A percentile compares a stretch with the other conserved stretches of the same genome.
These are phyloP conservation scores for Lepiota brunneoincarnata DNA, from an alignment of 768 basidiomycete genomes.

Conservation along the genomic window DNA sequence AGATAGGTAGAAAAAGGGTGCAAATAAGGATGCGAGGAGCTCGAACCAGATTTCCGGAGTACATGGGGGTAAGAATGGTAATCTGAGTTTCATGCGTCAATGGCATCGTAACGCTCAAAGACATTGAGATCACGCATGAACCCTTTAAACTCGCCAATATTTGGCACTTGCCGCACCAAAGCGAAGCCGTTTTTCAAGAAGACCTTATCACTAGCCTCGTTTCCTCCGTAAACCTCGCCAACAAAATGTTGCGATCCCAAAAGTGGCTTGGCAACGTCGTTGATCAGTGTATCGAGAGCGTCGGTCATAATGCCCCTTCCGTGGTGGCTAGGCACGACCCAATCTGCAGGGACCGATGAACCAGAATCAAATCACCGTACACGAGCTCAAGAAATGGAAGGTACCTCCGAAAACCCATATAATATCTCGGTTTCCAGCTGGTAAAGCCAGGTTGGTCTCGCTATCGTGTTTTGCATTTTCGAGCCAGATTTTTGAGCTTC, in stretches of 20 bases:
- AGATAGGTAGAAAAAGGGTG: no score
- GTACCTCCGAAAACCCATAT: constrained; percentile 62
- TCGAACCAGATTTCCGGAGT: no score
- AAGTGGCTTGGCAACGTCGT: constrained; percentile 60
- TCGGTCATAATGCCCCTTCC: constrained; percentile 72
- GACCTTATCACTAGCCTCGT: constrained; percentile 58
- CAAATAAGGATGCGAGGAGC: no score
- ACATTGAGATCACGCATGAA: constrained; percentile 31
- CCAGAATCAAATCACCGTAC: neutral
- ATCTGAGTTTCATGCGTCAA: no score
- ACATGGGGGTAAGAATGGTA: no score
- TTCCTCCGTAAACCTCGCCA: constrained; percentile 45
- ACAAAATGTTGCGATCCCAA: constrained; percentile 54
- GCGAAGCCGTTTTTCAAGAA: constrained; percentile 68
- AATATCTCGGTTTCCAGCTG: constrained; percentile 51
- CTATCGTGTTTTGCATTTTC: constrained; percentile 24
- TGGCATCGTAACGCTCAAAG: constrained; percentile 21
- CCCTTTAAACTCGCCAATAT: constrained; percentile 35
- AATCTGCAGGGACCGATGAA: constrained; percentile 43
- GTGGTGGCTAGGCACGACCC: constrained; percentile 57
- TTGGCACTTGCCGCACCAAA: constrained; percentile 33
- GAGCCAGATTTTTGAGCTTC: constrained; percentile 24
- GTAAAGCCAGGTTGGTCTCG: constrained; percentile 33
- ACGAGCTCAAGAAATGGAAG: neutral
- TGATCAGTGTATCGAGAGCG: constrained; percentile 50